Conservation (phyloP, 2,329 filamentous ascomycete genomes). For the Colletotrichum sp. region DNA sequence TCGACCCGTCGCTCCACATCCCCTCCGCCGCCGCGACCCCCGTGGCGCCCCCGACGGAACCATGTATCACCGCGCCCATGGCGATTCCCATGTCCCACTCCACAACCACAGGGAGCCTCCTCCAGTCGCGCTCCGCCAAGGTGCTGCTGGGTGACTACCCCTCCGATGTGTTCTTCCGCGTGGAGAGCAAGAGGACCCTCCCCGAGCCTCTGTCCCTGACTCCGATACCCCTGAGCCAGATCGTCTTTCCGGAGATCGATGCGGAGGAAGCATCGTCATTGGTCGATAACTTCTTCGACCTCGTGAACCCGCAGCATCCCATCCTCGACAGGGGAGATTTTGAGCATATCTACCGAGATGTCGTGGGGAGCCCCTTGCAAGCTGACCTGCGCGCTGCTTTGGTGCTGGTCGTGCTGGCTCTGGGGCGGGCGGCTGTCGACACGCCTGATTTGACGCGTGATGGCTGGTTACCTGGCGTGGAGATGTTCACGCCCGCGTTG, state of each 20-base stretch:
- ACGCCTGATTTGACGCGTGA: neutral
- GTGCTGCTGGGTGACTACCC: neutral
- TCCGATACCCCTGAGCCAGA: neutral
- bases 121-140: neutral
- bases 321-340: neutral
- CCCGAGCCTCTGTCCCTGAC: neutral
- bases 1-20: neutral
- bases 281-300: neutral
- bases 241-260: neutral
- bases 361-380: neutral
- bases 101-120: neutral
- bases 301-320: neutral
- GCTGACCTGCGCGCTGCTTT: neutral
- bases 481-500: neutral
- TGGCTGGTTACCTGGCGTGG: neutral
- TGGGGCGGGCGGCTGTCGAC: neutral
- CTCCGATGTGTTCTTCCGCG: neutral
- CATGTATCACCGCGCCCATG: neutral
- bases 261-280: neutral
- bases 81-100: neutral
- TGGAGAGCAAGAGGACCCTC: neutral
- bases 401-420: neutral
- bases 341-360: neutral
- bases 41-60: neutral
- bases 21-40: neutral